These are phyloP conservation scores for Artomyces pyxidatus DNA, from an alignment of 768 basidiomycete species.

Conservation along the genomic window DNA sequence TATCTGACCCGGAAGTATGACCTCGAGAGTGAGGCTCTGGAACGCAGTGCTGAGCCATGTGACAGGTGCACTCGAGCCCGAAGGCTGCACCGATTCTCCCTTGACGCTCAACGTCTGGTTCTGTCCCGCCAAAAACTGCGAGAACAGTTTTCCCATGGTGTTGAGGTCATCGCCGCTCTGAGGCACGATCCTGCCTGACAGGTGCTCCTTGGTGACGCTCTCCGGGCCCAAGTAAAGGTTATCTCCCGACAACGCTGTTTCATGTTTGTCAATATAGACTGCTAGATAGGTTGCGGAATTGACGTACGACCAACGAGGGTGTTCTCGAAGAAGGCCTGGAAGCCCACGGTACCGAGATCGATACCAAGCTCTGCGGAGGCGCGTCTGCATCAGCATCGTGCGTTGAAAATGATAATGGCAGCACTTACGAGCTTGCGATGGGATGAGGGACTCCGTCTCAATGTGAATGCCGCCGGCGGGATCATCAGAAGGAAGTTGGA, in stretches of 20 bases:
- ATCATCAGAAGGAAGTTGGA: constrained; percentile 60
- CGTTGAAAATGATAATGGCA: neutral
- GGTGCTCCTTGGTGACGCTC: constrained; percentile 39
- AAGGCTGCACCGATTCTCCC: constrained; percentile 54
- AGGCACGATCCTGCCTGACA: constrained; percentile 57
- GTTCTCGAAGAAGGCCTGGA: constrained; percentile 52
- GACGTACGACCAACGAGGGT: constrained; percentile 53
- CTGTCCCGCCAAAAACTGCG: constrained; percentile 52
- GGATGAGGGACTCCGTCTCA: constrained; percentile 57
- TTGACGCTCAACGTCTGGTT: constrained; percentile 53
- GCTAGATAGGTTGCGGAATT: neutral
- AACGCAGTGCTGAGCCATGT: constrained; percentile 66
- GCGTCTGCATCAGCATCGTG: neutral
- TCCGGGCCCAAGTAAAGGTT: constrained; percentile 43
- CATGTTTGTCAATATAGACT: constrained; percentile 2
- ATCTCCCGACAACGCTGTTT: constrained; percentile 45
- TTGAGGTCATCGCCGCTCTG: constrained; percentile 47
- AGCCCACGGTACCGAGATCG: constrained; percentile 55
- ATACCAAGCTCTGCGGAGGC: constrained; percentile 55
- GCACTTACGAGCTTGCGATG: constrained; percentile 57
- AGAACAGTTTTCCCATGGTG: constrained; percentile 55
- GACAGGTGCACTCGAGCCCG: constrained; percentile 42
- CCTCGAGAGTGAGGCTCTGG: constrained; percentile 52
- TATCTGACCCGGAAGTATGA: constrained; percentile 54
- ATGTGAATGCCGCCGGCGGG: constrained; percentile 63